A percentile compares a stretch with the other conserved stretches of the same genome.
These are phyloP conservation scores for Triticum aestivum DNA, from an alignment of 176 grass and related monocot species.

Conservation along the genomic window IWGSC_CS_RefSeq_v2.1 NC_057801.1:503362220-503362719, in stretches of 20 bases:
- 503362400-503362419: constrained; percentile 34
- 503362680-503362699: background rate
- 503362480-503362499: constrained; percentile 27
- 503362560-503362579: background rate
- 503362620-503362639: background rate
- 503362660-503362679: no score
- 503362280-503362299: constrained; percentile 14
- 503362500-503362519: constrained; percentile 11
- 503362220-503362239: background rate
- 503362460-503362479: constrained; percentile 31
- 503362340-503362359: constrained; percentile 54
- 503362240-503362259: background rate
- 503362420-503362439: constrained; percentile 71
- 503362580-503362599: constrained; percentile 8
- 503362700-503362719: background rate
- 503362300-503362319: constrained; percentile 45
- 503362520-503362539: constrained; percentile 3
- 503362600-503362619: constrained; percentile 5
- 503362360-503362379: constrained; percentile 41
- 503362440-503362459: constrained; percentile 56
- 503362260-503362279: constrained; percentile 29
- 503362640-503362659: background rate
- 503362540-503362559: background rate
- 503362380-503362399: constrained; percentile 35
- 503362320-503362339: constrained; percentile 39